Evolutionary conservation across 768 basidiomycete species (phyloP).

Genomic region (Rubroboletus pulcherrimus): DNA sequence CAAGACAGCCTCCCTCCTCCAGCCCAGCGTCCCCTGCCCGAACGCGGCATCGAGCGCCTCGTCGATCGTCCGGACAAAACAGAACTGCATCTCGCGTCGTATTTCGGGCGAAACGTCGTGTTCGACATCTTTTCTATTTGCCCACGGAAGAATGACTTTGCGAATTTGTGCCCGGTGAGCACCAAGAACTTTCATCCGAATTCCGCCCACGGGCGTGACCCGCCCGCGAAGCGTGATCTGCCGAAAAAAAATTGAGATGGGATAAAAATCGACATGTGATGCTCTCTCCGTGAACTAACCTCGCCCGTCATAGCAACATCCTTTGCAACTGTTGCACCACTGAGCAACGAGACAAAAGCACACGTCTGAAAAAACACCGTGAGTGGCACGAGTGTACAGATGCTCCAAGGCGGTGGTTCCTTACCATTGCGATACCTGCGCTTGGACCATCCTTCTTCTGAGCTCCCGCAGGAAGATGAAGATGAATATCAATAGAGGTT

Average conservation of each 20-base stretch:
- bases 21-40: slow-evolving; percentile 61
- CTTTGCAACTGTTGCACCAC: slow-evolving; percentile 67
- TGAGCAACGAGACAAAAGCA: slow-evolving; percentile 83
- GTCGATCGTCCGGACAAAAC: slow-evolving; percentile 72
- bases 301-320: slow-evolving; percentile 90
- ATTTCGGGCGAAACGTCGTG: slow-evolving; percentile 78
- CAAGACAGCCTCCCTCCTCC: slow-evolving; percentile 52
- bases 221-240: slow-evolving; percentile 80
- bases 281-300: slow-evolving; percentile 33
- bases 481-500: slow-evolving; percentile 74
- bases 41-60: slow-evolving; percentile 85
- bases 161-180: slow-evolving; percentile 83
- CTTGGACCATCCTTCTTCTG: slow-evolving; percentile 94
- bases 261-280: not conserved
- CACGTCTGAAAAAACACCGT: slow-evolving; percentile 48
- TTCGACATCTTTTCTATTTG: slow-evolving; percentile 84
- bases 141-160: slow-evolving; percentile 80
- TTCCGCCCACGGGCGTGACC: slow-evolving; percentile 82
- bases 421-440: slow-evolving; percentile 84
- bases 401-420: slow-evolving; percentile 7
- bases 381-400: not conserved
- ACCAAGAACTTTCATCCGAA: slow-evolving; percentile 89
- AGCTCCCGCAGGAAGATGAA: slow-evolving; percentile 86
- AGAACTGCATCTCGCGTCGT: slow-evolving; percentile 71
- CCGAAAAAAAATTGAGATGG: not conserved